Conservation (phyloP, 495 filamentous ascomycete species). For the Annulohypoxylon moriforme region DNA sequence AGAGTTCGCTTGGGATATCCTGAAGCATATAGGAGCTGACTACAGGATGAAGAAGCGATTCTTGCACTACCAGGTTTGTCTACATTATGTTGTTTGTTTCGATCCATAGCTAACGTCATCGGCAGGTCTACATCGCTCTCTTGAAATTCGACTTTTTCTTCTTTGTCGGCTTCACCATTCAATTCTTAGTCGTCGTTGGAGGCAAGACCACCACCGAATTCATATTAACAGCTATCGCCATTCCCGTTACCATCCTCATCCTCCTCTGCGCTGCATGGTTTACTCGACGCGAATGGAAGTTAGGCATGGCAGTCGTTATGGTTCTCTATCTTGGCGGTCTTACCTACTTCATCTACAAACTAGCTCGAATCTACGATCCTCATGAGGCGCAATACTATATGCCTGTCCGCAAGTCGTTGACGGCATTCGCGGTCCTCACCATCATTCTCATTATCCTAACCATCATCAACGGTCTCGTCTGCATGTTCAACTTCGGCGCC, state of each 20-base stretch:
- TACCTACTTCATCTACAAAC: slow-evolving; percentile 98
- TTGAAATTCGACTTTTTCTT: slow-evolving; percentile 99
- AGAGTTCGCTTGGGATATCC: slow-evolving; percentile 99
- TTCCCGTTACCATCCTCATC: slow-evolving; percentile 90
- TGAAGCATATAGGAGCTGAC: slow-evolving; percentile 98
- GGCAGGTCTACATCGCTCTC: slow-evolving; percentile 93
- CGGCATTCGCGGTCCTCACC: slow-evolving; percentile 93
- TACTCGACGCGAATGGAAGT: slow-evolving; percentile 81
- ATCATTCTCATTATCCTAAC: slow-evolving; percentile 87
- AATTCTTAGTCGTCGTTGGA: slow-evolving; percentile 93
- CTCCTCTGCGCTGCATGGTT: slow-evolving; percentile 85
- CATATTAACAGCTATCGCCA: slow-evolving; percentile 84
- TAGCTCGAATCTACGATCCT: slow-evolving; percentile 89
- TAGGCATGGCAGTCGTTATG: slow-evolving; percentile 81
- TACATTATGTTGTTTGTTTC: background rate
- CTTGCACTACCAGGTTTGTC: slow-evolving; percentile 89
- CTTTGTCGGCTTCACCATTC: slow-evolving; percentile 97
- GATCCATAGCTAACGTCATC: slow-evolving; percentile 47
- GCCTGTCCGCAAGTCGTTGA: slow-evolving; percentile 81
- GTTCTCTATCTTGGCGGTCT: slow-evolving; percentile 88
- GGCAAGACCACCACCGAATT: slow-evolving; percentile 77
- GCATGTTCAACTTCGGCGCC: slow-evolving; percentile 89
- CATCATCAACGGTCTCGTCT: slow-evolving; percentile 87
- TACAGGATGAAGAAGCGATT: slow-evolving; percentile 96
- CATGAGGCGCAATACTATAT: slow-evolving; percentile 66